phyloP scores from a whole-genome alignment of 2,329 filamentous ascomycete genomes.

The Ophiocordyceps australis region DNA sequence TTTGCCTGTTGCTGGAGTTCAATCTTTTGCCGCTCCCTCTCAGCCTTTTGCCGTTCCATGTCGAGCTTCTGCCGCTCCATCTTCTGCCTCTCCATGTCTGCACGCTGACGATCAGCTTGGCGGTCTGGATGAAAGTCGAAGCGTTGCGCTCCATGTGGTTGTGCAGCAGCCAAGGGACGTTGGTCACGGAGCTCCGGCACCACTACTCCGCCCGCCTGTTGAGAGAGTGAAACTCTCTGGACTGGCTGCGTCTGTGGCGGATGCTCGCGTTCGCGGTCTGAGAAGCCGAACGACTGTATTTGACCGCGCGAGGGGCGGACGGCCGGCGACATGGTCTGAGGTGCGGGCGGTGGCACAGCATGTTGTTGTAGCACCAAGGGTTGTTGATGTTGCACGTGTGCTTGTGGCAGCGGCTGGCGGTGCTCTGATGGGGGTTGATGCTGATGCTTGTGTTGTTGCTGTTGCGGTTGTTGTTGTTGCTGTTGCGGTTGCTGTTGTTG shows the following conservation, averaged over 20 bases:
- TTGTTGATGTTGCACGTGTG: constrained; percentile 9
- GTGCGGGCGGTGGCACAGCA: constrained; percentile 13
- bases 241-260: constrained; percentile 12
- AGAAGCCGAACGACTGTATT: constrained; percentile 21
- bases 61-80: constrained; percentile 8
- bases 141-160: no score
- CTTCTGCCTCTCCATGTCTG: constrained; percentile 12
- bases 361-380: constrained; percentile 16
- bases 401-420: constrained; percentile 7
- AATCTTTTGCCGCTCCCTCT: constrained; percentile 9
- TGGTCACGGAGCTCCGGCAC: constrained; percentile 15
- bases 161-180: constrained; percentile 14
- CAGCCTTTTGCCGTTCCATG: constrained; percentile 7
- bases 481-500: no score
- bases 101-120: constrained; percentile 13
- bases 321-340: constrained; percentile 28
- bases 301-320: constrained; percentile 24
- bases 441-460: no score
- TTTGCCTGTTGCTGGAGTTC: constrained; percentile 11
- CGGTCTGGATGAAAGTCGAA: constrained; percentile 13
- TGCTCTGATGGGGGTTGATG: constrained; percentile 11
- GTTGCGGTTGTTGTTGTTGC: no score
- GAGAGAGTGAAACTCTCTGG: constrained; percentile 19
- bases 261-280: constrained; percentile 21
- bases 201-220: constrained; percentile 15